Conservation (phyloP, 139 green algal genomes). For the Chlorella vulgaris region DNA sequence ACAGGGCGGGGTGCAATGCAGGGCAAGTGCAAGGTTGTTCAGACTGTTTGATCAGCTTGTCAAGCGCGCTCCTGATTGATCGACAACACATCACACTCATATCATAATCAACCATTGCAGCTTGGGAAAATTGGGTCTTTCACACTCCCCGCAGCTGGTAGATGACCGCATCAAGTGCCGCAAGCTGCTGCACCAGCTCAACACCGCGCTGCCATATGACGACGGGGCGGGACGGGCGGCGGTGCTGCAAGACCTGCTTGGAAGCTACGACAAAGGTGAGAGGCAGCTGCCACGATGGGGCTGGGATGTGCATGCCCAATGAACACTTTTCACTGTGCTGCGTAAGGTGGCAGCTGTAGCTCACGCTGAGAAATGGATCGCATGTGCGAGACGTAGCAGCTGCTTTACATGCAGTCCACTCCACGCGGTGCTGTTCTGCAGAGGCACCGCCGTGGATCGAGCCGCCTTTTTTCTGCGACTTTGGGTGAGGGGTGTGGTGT, state of each 20-base stretch:
- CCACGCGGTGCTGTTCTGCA: neutral
- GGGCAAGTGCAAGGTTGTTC: too few species aligned
- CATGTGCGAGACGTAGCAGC: too few species aligned
- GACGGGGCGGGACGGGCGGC: neutral
- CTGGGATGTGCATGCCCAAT: too few species aligned
- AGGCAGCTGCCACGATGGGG: neutral
- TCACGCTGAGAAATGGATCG: too few species aligned
- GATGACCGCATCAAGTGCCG: slow-evolving; percentile 35
- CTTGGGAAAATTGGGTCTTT: too few species aligned
- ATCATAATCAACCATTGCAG: too few species aligned
- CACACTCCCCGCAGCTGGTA: too few species aligned
- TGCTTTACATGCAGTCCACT: neutral
- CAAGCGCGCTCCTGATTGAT: too few species aligned
- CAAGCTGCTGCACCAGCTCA: slow-evolving; percentile 24
- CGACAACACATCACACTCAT: too few species aligned
- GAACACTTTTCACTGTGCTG: neutral
- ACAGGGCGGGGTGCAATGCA: too few species aligned
- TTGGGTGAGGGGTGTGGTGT: slow-evolving; percentile 17
- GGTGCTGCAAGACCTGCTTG: slow-evolving; percentile 28
- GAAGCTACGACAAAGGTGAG: slow-evolving; percentile 26
- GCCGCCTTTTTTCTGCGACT: slow-evolving; percentile 52
- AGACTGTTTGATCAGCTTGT: too few species aligned
- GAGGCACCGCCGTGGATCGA: slow-evolving; percentile 53
- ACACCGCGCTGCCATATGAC: neutral
- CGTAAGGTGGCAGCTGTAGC: too few species aligned